Conservation (phyloP, 2,329 filamentous ascomycete species). For the Fusarium brachygibbosum region DNA sequence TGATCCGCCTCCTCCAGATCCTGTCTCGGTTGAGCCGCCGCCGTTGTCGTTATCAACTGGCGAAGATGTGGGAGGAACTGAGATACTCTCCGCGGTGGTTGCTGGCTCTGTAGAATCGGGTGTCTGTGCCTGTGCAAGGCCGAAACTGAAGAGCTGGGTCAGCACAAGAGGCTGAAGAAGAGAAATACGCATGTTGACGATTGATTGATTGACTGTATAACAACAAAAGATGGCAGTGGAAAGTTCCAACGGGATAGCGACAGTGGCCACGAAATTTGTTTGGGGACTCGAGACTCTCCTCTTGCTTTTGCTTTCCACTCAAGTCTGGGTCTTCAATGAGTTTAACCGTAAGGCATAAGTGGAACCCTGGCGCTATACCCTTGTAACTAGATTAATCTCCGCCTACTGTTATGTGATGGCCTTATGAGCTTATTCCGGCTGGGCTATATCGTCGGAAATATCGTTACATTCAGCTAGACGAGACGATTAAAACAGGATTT, state of each 20-base stretch:
- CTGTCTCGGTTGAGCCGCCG: constrained; percentile 10
- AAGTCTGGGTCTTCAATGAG: not conserved
- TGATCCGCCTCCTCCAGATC: not conserved
- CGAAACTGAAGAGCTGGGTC: constrained; percentile 13
- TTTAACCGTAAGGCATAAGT: constrained; percentile 17
- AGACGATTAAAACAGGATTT: constrained; percentile 21
- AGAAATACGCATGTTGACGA: constrained; percentile 21
- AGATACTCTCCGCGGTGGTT: constrained; percentile 29
- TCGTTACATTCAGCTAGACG: not conserved
- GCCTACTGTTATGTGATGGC: not conserved
- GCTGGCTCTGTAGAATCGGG: constrained; percentile 28
- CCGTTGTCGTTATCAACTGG: not conserved
- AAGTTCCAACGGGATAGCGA: not conserved
- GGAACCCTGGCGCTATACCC: not conserved
- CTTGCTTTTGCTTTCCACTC: not conserved
- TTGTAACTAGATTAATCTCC: constrained; percentile 25
- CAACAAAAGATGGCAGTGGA: not conserved
- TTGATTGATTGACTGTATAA: not conserved
- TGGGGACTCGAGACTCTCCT: not conserved
- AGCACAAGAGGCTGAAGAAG: constrained; percentile 19
- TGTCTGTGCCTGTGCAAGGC: constrained; percentile 22
- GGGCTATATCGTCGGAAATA: constrained; percentile 15
- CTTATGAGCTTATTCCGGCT: constrained; percentile 15
- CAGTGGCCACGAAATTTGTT: not conserved
- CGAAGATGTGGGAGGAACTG: constrained; percentile 11